A percentile compares a stretch with the other conserved stretches of the same genome.
These are phyloP conservation scores for Senna siamea DNA, from an alignment of 306 rosid species.

Conservation along the genomic window DNA sequence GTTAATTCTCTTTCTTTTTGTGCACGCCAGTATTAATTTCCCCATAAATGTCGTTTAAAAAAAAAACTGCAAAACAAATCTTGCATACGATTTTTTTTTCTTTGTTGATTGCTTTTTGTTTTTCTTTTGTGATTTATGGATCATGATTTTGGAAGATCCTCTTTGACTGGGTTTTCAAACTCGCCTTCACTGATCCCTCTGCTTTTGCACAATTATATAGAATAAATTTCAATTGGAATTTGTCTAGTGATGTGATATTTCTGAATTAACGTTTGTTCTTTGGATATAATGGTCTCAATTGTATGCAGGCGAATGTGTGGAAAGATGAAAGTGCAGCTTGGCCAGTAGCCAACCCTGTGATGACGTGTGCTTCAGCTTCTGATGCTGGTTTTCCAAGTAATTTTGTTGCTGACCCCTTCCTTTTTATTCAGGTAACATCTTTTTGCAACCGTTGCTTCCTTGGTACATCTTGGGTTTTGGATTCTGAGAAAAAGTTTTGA, in stretches of 20 bases:
- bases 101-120: constrained; percentile 6
- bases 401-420: constrained; percentile 98
- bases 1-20: constrained; percentile 1
- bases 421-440: constrained; percentile 69
- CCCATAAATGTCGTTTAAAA: neutral
- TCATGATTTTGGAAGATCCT: neutral
- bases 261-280: constrained; percentile 3
- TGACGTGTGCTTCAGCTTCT: constrained; percentile 92
- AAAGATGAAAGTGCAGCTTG: constrained; percentile 77
- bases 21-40: constrained; percentile 33
- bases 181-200: neutral
- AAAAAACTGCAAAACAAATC: neutral
- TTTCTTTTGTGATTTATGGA: neutral
- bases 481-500: constrained; percentile 33
- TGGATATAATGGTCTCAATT: constrained; percentile 39
- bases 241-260: constrained; percentile 28
- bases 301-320: constrained; percentile 70
- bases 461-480: constrained; percentile 23
- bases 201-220: neutral
- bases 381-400: constrained; percentile 92
- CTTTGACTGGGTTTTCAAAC: neutral
- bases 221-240: constrained; percentile 14
- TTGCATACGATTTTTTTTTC: neutral
- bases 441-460: constrained; percentile 29
- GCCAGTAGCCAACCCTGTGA: constrained; percentile 97